phyloP scores from a whole-genome alignment of 73 alveolate genomes.

The Diophrys appendiculata region DNA sequence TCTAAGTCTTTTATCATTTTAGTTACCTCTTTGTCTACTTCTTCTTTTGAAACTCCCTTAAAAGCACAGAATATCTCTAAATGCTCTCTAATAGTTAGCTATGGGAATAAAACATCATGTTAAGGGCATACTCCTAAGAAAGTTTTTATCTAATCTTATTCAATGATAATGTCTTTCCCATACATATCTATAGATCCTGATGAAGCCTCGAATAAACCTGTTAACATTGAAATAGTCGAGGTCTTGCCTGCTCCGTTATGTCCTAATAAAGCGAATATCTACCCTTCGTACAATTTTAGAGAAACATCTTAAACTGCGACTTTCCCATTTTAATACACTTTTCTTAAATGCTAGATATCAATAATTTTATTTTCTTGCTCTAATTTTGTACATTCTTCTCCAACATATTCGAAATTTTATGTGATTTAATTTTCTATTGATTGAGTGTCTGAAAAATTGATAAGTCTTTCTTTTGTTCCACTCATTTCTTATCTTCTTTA shows the following conservation, averaged over 20 bases:
- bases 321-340: constrained; percentile 81
- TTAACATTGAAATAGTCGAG: constrained; percentile 91
- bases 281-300: constrained; percentile 89
- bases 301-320: constrained; percentile 86
- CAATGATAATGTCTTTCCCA: constrained; percentile 66
- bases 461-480: constrained; percentile 3
- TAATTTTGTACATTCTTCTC: constrained; percentile 21
- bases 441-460: constrained; percentile 5
- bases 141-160: constrained; percentile 74
- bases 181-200: constrained; percentile 65
- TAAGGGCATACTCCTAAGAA: constrained; percentile 98
- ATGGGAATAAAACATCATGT: constrained; percentile 94
- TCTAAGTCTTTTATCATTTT: constrained; percentile 64
- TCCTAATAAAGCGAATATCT: constrained; percentile 97
- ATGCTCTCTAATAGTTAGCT: constrained; percentile 81
- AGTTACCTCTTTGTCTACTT: constrained; percentile 37
- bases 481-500: constrained; percentile 32
- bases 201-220: constrained; percentile 74
- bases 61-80: constrained; percentile 77
- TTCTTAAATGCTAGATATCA: constrained; percentile 21
- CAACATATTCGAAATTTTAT: constrained; percentile 36
- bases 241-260: constrained; percentile 99
- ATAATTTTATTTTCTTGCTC: constrained; percentile 29
- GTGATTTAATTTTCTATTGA: constrained; percentile 14
- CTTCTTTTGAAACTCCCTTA: constrained; percentile 53